Conservation (phyloP, 257 asterid genomes). For the Petunia axillaris region DNA sequence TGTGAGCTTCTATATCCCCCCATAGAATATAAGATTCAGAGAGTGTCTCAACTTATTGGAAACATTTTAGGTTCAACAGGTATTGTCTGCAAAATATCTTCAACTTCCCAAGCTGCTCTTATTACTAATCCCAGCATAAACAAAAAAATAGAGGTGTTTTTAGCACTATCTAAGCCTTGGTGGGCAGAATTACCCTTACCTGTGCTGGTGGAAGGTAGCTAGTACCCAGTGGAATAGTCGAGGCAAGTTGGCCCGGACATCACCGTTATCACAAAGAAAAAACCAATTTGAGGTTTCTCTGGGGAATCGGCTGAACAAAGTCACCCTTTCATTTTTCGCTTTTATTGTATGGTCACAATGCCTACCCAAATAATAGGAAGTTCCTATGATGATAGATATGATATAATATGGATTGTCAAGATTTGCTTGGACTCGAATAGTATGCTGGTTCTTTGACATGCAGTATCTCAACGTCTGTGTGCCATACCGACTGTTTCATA, state of each 20-base stretch:
- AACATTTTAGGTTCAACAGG: not conserved
- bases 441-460: not conserved
- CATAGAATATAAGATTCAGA: not conserved
- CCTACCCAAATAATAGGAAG: not conserved
- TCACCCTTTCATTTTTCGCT: too few species aligned
- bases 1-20: not conserved
- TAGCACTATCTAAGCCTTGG: too few species aligned
- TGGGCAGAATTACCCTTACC: too few species aligned
- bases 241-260: too few species aligned
- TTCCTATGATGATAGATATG: slow-evolving; percentile 2
- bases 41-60: not conserved
- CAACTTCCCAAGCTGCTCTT: not conserved
- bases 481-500: not conserved
- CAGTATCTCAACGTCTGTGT: not conserved
- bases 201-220: too few species aligned
- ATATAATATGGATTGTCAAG: slow-evolving; percentile 15
- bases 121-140: not conserved
- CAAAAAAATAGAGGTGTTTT: too few species aligned
- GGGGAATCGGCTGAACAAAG: too few species aligned
- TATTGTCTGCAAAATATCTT: not conserved
- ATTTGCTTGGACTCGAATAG: not conserved
- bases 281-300: too few species aligned
- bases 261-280: too few species aligned
- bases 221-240: too few species aligned
- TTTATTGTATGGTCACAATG: too few species aligned